Conservation (phyloP, 352 stramenopile species). For the Globisporangium perplexum region DNA sequence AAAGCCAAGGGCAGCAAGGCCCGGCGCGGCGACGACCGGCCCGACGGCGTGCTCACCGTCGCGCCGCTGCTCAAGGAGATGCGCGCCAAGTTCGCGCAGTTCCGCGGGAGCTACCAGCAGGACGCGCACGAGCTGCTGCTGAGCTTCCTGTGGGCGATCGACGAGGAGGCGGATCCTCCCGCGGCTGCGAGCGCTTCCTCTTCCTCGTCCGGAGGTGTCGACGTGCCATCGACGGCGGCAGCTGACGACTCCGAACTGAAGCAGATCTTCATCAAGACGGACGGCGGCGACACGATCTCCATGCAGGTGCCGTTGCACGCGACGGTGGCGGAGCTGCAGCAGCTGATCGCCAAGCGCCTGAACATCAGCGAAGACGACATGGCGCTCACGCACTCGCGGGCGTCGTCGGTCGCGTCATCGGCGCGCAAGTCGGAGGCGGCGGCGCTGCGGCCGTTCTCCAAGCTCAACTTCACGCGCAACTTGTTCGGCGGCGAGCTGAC, state of each 20-base stretch:
- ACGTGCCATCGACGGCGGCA: no score
- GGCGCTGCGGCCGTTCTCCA: slow-evolving; percentile 19
- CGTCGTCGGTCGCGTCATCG: slow-evolving; percentile 11
- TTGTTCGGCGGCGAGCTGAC: slow-evolving; percentile 53
- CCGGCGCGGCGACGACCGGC: slow-evolving; percentile 13
- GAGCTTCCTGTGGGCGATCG: slow-evolving; percentile 89
- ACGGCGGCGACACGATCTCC: slow-evolving; percentile 52
- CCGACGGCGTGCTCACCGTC: slow-evolving; percentile 42
- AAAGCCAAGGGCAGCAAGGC: slow-evolving; percentile 20
- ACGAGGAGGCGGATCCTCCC: slow-evolving; percentile 62
- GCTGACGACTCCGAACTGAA: no score
- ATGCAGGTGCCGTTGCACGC: slow-evolving; percentile 43
- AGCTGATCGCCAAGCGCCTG: slow-evolving; percentile 45
- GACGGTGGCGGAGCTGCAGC: slow-evolving; percentile 44
- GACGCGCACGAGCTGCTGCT: slow-evolving; percentile 95
- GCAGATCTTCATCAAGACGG: slow-evolving; percentile 62
- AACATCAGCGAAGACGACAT: slow-evolving; percentile 53
- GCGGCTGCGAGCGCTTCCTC: background rate
- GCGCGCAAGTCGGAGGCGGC: slow-evolving; percentile 17
- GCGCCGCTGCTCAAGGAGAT: slow-evolving; percentile 60
- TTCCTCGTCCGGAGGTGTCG: no score
- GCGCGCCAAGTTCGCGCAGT: slow-evolving; percentile 87
- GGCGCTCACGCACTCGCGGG: slow-evolving; percentile 29
- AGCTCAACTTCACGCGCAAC: slow-evolving; percentile 53
- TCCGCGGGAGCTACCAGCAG: slow-evolving; percentile 94